A percentile compares a stretch with the other conserved stretches of the same genome.
phyloP scores from a whole-genome alignment of 2,329 filamentous ascomycete species.

The Purpureocillium takamizusanense region DNA sequence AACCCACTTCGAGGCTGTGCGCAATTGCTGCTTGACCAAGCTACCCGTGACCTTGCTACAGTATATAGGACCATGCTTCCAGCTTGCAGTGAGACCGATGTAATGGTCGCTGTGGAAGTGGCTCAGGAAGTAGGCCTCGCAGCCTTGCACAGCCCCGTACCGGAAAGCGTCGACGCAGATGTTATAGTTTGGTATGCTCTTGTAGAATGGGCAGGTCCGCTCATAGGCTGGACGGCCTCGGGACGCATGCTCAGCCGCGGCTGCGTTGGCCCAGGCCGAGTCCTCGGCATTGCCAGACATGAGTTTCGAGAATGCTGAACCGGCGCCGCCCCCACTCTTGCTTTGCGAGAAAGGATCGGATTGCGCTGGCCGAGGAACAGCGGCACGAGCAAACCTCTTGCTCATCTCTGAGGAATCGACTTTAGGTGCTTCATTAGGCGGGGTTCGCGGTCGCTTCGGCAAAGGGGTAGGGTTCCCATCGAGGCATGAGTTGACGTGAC shows the following conservation, averaged over 20 bases:
- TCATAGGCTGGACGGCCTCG: constrained; percentile 80
- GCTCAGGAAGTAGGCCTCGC: constrained; percentile 90
- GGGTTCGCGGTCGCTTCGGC: constrained; percentile 17
- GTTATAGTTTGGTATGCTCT: constrained; percentile 86
- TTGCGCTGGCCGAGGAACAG: constrained; percentile 70
- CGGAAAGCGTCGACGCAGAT: constrained; percentile 95
- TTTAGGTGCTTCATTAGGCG: constrained; percentile 10
- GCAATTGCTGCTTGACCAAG: constrained; percentile 76
- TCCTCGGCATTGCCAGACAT: constrained; percentile 93
- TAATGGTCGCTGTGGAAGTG: constrained; percentile 99
- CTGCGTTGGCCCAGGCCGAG: constrained; percentile 79
- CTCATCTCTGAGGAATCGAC: constrained; percentile 30
- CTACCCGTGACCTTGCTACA: constrained; percentile 91
- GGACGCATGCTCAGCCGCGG: constrained; percentile 66
- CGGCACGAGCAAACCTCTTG: constrained; percentile 57
- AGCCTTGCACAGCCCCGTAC: constrained; percentile 87
- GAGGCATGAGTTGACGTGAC: constrained; percentile 88
- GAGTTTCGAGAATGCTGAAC: constrained; percentile 80
- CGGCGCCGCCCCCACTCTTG: constrained; percentile 22
- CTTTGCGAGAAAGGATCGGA: constrained; percentile 63
- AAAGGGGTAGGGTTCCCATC: constrained; percentile 67
- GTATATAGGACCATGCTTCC: constrained; percentile 92
- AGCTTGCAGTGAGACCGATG: constrained; percentile 76
- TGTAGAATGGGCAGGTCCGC: constrained; percentile 95
- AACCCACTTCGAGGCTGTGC: constrained; percentile 79